These are phyloP conservation scores for Babesia sp. DNA, from an alignment of 169 alveolate genomes.

Conservation along the genomic window DNA sequence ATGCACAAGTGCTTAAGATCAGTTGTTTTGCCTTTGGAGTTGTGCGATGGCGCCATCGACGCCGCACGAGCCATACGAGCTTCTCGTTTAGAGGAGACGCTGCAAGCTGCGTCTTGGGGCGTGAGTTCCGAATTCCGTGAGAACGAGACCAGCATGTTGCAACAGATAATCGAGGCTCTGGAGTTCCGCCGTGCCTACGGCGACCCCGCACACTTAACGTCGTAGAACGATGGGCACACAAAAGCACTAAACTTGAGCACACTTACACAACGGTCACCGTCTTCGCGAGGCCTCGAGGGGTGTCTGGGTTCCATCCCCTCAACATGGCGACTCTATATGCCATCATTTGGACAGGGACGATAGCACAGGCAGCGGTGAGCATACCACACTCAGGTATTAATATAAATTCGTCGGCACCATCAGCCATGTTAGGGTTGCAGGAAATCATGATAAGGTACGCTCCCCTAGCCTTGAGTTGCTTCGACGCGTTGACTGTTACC, in stretches of 20 bases:
- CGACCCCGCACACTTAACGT: constrained; percentile 11
- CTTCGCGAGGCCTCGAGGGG: constrained; percentile 86
- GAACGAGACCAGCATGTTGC: constrained; percentile 6
- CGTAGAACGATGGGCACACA: neutral
- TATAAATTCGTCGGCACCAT: constrained; percentile 81
- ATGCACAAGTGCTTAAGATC: constrained; percentile 47
- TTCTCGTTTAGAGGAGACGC: constrained; percentile 58
- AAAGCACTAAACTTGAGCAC: neutral
- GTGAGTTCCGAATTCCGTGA: constrained; percentile 16
- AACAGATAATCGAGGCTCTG: constrained; percentile 22
- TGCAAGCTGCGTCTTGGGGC: constrained; percentile 59
- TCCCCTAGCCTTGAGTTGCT: constrained; percentile 92
- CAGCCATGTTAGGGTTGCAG: constrained; percentile 77
- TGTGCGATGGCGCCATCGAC: constrained; percentile 27
- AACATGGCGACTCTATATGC: constrained; percentile 80
- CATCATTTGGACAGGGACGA: constrained; percentile 82
- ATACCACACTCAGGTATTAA: constrained; percentile 78
- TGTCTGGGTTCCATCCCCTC: constrained; percentile 81
- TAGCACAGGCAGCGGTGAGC: constrained; percentile 83
- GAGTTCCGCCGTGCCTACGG: constrained; percentile 1
- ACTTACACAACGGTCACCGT: constrained; percentile 77
- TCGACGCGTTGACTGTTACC: constrained; percentile 85
- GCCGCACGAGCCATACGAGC: constrained; percentile 44
- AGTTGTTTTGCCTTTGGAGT: constrained; percentile 41
- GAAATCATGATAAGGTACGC: constrained; percentile 90